A percentile compares a stretch with the other conserved stretches of the same genome.
Evolutionary conservation across 1,284 basidiomycete species (phyloP).

Genomic region (Athelia sp.): DNA sequence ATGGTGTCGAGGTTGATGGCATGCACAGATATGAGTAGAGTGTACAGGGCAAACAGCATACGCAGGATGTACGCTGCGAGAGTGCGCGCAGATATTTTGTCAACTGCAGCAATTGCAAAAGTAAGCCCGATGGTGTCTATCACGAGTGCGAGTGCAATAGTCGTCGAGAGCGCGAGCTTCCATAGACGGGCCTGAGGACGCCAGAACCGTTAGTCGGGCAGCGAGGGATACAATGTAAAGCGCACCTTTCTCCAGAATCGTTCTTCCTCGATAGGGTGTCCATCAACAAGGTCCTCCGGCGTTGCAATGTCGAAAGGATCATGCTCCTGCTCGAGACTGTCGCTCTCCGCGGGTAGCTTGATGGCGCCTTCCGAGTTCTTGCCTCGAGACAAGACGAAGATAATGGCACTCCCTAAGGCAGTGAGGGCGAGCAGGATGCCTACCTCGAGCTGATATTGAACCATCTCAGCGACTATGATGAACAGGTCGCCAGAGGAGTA

Average conservation of each 20-base stretch:
- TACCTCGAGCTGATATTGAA: conserved; percentile 54
- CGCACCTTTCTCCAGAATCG: conserved; percentile 69
- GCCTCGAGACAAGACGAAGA: conserved; percentile 39
- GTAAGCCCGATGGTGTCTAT: conserved; percentile 50
- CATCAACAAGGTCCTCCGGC: conserved; percentile 68
- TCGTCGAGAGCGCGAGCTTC: conserved; percentile 8
- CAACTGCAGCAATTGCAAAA: conserved; percentile 39
- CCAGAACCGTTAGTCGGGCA: neutral
- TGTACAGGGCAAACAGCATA: conserved; percentile 55
- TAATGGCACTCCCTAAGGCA: conserved; percentile 33
- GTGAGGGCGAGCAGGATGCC: conserved; percentile 47
- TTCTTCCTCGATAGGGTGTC: conserved; percentile 67
- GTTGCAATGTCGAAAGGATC: conserved; percentile 80
- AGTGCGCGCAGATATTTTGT: conserved; percentile 36
- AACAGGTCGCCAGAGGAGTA: too few relatives aligned
- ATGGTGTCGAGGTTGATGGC: conserved; percentile 51
- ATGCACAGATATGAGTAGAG: conserved; percentile 45
- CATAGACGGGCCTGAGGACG: conserved; percentile 20
- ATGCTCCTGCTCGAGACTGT: conserved; percentile 28
- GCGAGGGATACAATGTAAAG: neutral
- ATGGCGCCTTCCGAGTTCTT: conserved; percentile 60
- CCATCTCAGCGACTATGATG: too few relatives aligned
- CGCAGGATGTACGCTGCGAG: conserved; percentile 47
- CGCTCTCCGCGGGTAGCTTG: conserved; percentile 56
- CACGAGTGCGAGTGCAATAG: conserved; percentile 37